Evolutionary conservation across 164 flowering plant species (phyloP).

Genomic region (Amborella trichopoda): DNA sequence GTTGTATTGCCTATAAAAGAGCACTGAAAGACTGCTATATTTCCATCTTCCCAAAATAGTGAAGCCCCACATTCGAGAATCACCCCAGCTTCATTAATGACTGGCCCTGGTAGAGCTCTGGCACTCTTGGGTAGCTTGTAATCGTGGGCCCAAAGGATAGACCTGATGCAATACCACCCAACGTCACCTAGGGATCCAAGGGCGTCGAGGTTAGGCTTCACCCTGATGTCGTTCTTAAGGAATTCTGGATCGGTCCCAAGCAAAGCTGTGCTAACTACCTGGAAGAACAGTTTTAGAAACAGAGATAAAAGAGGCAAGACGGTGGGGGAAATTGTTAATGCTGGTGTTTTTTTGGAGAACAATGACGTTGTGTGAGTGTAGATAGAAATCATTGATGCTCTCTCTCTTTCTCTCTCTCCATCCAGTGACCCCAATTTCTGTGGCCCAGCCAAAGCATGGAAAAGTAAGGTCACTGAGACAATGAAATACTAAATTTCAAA

Average conservation of each 20-base stretch:
- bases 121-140: constrained; percentile 30
- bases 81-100: constrained; percentile 25
- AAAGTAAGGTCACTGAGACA: too few relatives aligned
- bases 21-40: constrained; percentile 28
- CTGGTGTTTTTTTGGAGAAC: too few relatives aligned
- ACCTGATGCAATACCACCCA: constrained; percentile 39
- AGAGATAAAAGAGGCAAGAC: too few relatives aligned
- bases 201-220: constrained; percentile 31
- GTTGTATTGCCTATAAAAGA: constrained; percentile 20
- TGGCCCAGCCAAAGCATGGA: too few relatives aligned
- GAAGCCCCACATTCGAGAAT: constrained; percentile 22
- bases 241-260: constrained; percentile 10
- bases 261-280: constrained; percentile 21
- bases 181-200: constrained; percentile 34
- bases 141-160: constrained; percentile 29
- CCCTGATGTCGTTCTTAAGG: constrained; percentile 23
- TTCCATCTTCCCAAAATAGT: constrained; percentile 29
- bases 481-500: too few relatives aligned
- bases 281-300: neutral
- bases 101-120: constrained; percentile 16
- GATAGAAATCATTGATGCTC: too few relatives aligned
- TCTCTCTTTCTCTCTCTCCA: too few relatives aligned
- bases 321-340: too few relatives aligned
- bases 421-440: too few relatives aligned
- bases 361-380: too few relatives aligned